A percentile compares a stretch with the other conserved stretches of the same genome.
These are phyloP conservation scores for Cladosporium sphaerospermum DNA, from an alignment of 2,329 filamentous ascomycete genomes.

Conservation along the genomic window DNA sequence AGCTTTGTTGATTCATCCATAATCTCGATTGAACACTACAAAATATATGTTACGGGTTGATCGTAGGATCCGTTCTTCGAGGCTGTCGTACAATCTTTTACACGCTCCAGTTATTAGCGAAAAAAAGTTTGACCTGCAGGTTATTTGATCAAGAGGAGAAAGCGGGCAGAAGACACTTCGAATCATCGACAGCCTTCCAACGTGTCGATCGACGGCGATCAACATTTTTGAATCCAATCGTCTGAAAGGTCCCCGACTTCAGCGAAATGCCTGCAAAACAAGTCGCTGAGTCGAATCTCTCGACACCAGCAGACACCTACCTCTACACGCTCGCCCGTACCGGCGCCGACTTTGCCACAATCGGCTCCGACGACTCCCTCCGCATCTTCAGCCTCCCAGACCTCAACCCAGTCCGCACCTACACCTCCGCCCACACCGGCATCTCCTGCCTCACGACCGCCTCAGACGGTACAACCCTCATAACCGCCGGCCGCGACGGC, in stretches of 20 bases:
- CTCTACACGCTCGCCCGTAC: conserved; percentile 50
- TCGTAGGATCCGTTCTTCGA: too few relatives aligned
- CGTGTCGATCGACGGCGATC: not conserved
- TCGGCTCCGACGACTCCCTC: conserved; percentile 65
- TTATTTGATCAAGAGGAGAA: too few relatives aligned
- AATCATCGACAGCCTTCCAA: too few relatives aligned
- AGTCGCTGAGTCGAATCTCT: conserved; percentile 15
- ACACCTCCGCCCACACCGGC: conserved; percentile 53
- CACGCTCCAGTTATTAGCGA: too few relatives aligned
- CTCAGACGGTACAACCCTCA: conserved; percentile 37
- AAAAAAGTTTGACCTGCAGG: too few relatives aligned
- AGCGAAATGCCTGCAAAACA: conserved; percentile 12
- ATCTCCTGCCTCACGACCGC: conserved; percentile 54
- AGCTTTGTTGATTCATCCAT: too few relatives aligned
- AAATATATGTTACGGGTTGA: too few relatives aligned
- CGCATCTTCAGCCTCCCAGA: conserved; percentile 57
- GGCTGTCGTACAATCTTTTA: too few relatives aligned
- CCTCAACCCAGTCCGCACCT: conserved; percentile 46
- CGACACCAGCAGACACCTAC: conserved; percentile 35
- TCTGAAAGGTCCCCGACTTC: not conserved
- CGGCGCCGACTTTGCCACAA: conserved; percentile 47
- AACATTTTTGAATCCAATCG: not conserved
- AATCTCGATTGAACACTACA: too few relatives aligned
- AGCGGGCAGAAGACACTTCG: too few relatives aligned
- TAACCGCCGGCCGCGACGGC: conserved; percentile 68